Percentiles rank a stretch among this genome's conserved stretches.
These are phyloP conservation scores for Exophiala mesophila DNA, from an alignment of 2,329 filamentous ascomycete genomes.

Conservation along the genomic window DNA sequence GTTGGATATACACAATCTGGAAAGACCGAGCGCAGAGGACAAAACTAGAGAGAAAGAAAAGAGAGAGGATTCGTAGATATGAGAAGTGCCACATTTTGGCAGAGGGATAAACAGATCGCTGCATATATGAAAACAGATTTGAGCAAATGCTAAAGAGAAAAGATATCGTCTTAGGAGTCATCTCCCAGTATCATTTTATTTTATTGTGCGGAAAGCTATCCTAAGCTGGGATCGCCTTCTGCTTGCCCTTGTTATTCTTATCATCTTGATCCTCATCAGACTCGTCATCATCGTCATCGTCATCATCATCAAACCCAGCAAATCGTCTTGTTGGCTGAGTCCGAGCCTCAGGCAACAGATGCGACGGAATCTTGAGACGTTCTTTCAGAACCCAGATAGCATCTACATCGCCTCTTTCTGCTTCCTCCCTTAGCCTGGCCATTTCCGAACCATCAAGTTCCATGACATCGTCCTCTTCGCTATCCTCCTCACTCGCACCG, in stretches of 20 bases:
- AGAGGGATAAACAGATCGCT: too few relatives aligned
- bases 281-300: constrained; percentile 33
- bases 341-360: constrained; percentile 21
- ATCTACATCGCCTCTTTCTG: constrained; percentile 26
- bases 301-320: constrained; percentile 46
- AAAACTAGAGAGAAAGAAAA: background rate
- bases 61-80: background rate
- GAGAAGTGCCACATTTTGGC: too few relatives aligned
- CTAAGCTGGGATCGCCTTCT: background rate
- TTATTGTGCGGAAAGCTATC: too few relatives aligned
- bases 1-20: too few relatives aligned
- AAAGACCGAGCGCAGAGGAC: background rate
- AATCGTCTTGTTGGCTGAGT: constrained; percentile 31
- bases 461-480: constrained; percentile 32
- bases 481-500: constrained; percentile 37
- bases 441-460: constrained; percentile 26
- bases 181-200: too few relatives aligned
- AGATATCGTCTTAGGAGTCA: too few relatives aligned
- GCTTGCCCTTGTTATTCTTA: constrained; percentile 33
- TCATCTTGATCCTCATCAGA: constrained; percentile 42
- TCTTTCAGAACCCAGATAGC: constrained; percentile 28
- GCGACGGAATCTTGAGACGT: constrained; percentile 22
- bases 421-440: constrained; percentile 20
- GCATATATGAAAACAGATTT: too few relatives aligned
- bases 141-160: too few relatives aligned